Percentiles rank a stretch among this genome's conserved stretches.
These are phyloP conservation scores for Candida qinlingensis DNA, from an alignment of 805 yeast genomes.

Conservation along the genomic window DNA sequence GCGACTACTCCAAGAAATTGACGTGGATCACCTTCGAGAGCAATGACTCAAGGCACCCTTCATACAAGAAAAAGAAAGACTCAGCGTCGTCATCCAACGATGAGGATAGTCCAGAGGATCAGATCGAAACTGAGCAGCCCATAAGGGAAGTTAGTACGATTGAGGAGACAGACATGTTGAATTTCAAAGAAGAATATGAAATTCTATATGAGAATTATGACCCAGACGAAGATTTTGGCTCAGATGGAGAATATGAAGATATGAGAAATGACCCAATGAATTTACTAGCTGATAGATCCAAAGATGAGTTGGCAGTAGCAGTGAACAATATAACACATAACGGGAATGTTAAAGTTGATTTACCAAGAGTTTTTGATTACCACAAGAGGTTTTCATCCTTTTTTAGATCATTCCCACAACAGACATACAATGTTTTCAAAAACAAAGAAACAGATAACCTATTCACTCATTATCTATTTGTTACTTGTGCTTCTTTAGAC, in stretches of 20 bases:
- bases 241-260: not conserved
- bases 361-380: not conserved
- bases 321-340: not conserved
- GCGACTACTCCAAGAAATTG: constrained; percentile 8
- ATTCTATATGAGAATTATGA: not conserved
- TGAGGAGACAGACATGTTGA: not conserved
- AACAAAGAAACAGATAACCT: constrained; percentile 4
- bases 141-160: not conserved
- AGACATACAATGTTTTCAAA: constrained; percentile 4
- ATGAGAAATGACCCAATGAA: not conserved
- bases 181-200: not conserved
- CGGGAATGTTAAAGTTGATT: not conserved
- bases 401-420: constrained; percentile 3
- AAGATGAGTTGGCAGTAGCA: not conserved
- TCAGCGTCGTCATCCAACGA: too few relatives aligned
- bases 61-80: constrained; percentile 6
- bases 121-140: too few relatives aligned
- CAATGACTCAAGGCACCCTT: constrained; percentile 11
- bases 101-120: too few relatives aligned
- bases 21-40: constrained; percentile 8
- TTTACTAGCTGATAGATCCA: not conserved
- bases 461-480: constrained; percentile 7
- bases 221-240: not conserved
- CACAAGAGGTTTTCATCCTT: constrained; percentile 2
- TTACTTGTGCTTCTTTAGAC: constrained; percentile 12